Percentiles rank a stretch among this genome's conserved stretches.
Evolutionary conservation across 768 basidiomycete species (phyloP).

Genomic region (Leccinum barrowsii): DNA sequence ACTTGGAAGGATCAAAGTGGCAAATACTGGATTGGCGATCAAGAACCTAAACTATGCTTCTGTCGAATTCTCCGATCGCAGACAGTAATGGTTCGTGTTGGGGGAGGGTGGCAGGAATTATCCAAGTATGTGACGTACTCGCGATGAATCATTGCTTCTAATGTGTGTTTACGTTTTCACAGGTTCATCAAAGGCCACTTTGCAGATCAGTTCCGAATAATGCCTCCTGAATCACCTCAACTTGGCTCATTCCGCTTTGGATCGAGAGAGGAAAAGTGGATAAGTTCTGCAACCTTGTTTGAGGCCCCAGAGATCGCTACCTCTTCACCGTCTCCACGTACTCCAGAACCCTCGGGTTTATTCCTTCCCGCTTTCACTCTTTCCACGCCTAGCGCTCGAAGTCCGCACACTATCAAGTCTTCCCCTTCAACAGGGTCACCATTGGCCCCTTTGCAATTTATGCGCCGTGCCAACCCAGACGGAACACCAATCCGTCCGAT

Average conservation of each 20-base stretch:
- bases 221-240: conserved; percentile 58
- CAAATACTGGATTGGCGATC: conserved; percentile 94
- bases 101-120: conserved; percentile 91
- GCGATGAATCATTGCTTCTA: not conserved
- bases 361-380: conserved; percentile 67
- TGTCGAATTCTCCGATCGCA: conserved; percentile 88
- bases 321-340: conserved; percentile 44
- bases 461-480: conserved; percentile 72
- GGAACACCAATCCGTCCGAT: conserved; percentile 48
- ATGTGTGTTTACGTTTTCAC: conserved; percentile 9
- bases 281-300: conserved; percentile 69
- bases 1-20: conserved; percentile 92
- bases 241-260: conserved; percentile 38
- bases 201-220: conserved; percentile 74
- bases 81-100: conserved; percentile 95
- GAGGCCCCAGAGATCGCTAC: conserved; percentile 45
- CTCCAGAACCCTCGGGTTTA: conserved; percentile 61
- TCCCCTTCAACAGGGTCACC: conserved; percentile 69
- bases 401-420: conserved; percentile 44
- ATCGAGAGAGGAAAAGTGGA: conserved; percentile 73
- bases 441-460: conserved; percentile 77
- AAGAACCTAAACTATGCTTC: conserved; percentile 87
- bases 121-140: conserved; percentile 60
- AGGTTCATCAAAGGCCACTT: conserved; percentile 89
- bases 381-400: conserved; percentile 44